These are phyloP conservation scores for Eimeria mitis DNA, from an alignment of 169 alveolate species.

Conservation along the genomic window DNA sequence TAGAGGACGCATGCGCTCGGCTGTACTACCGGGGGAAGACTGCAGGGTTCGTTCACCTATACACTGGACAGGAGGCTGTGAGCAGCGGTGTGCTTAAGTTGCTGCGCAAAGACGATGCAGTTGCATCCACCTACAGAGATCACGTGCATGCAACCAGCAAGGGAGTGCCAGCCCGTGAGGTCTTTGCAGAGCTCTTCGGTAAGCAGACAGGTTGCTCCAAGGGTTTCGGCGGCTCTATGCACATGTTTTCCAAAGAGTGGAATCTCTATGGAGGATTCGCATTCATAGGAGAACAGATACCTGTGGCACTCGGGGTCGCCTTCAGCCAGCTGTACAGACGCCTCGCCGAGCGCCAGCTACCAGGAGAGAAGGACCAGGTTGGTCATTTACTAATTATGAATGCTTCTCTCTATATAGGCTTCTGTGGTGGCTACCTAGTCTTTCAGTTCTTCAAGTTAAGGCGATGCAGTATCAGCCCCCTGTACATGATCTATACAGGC, in stretches of 20 bases:
- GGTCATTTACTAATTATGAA: not conserved
- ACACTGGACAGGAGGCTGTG: slow-evolving; percentile 94
- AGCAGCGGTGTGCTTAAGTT: slow-evolving; percentile 92
- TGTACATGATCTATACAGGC: not conserved
- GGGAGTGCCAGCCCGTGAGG: slow-evolving; percentile 90
- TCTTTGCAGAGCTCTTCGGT: slow-evolving; percentile 93
- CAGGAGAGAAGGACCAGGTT: slow-evolving; percentile 61
- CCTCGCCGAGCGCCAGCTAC: slow-evolving; percentile 73
- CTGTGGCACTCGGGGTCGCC: slow-evolving; percentile 87
- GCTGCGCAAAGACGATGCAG: slow-evolving; percentile 89
- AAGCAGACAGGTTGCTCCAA: slow-evolving; percentile 91
- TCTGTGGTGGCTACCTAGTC: not conserved
- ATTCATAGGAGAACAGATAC: slow-evolving; percentile 93
- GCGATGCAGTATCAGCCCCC: not conserved
- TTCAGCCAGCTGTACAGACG: slow-evolving; percentile 84
- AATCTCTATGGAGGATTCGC: slow-evolving; percentile 95
- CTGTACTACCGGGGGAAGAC: slow-evolving; percentile 90
- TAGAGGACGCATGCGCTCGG: slow-evolving; percentile 92
- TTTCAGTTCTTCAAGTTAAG: not conserved
- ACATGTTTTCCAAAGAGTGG: slow-evolving; percentile 88
- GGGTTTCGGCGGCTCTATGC: slow-evolving; percentile 97
- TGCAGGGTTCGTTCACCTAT: slow-evolving; percentile 93
- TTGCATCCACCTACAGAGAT: slow-evolving; percentile 94
- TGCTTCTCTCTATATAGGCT: not conserved
- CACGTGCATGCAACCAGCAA: slow-evolving; percentile 93